Evolutionary conservation across 257 asterid species (phyloP).

Genomic region (Agastache rugosa): DNA sequence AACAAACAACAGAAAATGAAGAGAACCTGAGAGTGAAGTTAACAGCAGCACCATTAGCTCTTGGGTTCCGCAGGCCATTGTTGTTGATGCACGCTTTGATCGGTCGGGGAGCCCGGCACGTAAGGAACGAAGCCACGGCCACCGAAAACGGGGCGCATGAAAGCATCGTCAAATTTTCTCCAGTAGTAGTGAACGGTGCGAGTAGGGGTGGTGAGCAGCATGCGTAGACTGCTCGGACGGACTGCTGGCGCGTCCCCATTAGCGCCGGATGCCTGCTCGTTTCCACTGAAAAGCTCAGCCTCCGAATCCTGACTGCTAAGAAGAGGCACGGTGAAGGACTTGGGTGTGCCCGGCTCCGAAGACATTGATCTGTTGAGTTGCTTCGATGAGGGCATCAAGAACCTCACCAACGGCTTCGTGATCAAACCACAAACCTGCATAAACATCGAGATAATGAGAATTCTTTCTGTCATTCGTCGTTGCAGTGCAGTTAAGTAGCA

Average conservation of each 20-base stretch:
- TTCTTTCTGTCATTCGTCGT: not conserved
- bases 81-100: constrained; percentile 46
- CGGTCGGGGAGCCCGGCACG: constrained; percentile 62
- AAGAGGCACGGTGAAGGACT: constrained; percentile 75
- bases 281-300: constrained; percentile 42
- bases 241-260: constrained; percentile 27
- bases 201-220: constrained; percentile 76
- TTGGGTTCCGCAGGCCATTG: constrained; percentile 47
- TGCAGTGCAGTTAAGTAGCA: not conserved
- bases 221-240: constrained; percentile 76
- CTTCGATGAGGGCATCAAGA: constrained; percentile 66
- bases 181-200: constrained; percentile 81
- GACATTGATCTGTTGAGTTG: constrained; percentile 58
- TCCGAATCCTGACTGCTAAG: constrained; percentile 58
- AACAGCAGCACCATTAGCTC: constrained; percentile 4
- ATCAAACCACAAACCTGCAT: constrained; percentile 84
- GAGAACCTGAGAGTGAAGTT: constrained; percentile 17
- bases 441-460: not conserved
- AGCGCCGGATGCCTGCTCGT: constrained; percentile 47
- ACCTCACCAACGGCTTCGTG: constrained; percentile 77
- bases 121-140: constrained; percentile 72
- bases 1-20: not conserved
- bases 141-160: constrained; percentile 77
- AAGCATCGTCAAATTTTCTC: constrained; percentile 67
- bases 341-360: constrained; percentile 71